Evolutionary conservation across 371 early-diverging fungal species (phyloP).

Genomic region (Actinomortierella wolfii): DNA sequence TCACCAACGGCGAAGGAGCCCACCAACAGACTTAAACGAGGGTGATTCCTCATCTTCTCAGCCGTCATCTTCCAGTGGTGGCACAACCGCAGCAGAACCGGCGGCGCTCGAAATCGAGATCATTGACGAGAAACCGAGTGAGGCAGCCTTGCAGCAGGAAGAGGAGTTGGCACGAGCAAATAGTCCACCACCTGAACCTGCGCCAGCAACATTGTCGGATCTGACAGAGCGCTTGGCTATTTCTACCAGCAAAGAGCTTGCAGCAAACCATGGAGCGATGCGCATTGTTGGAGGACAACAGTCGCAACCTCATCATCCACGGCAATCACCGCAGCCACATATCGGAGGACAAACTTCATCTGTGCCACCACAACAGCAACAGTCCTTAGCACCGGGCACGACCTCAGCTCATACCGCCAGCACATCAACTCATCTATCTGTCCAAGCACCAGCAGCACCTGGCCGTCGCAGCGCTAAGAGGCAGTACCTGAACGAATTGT

Average conservation of each 20-base stretch:
- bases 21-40: slow-evolving; percentile 4
- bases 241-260: neutral
- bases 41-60: slow-evolving; percentile 1
- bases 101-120: slow-evolving; percentile 39
- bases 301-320: neutral
- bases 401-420: slow-evolving; percentile 1
- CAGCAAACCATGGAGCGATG: neutral
- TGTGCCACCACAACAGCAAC: slow-evolving; percentile 5
- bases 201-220: slow-evolving; percentile 25
- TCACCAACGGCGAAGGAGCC: slow-evolving; percentile 39
- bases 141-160: slow-evolving; percentile 18
- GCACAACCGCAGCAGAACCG: slow-evolving; percentile 15
- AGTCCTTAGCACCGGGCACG: slow-evolving; percentile 9
- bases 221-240: slow-evolving; percentile 24
- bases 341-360: neutral
- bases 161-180: slow-evolving; percentile 11
- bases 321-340: slow-evolving; percentile 6
- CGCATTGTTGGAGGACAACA: slow-evolving; percentile 2
- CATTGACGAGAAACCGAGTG: slow-evolving; percentile 25
- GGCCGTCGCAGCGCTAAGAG: slow-evolving; percentile 48
- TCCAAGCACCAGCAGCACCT: slow-evolving; percentile 28
- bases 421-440: slow-evolving; percentile 16
- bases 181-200: slow-evolving; percentile 1
- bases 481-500: slow-evolving; percentile 79
- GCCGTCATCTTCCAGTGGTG: slow-evolving; percentile 5